Evolutionary conservation across 2,329 filamentous ascomycete genomes (phyloP).

Genomic region (Monosporascus cannonballus): DNA sequence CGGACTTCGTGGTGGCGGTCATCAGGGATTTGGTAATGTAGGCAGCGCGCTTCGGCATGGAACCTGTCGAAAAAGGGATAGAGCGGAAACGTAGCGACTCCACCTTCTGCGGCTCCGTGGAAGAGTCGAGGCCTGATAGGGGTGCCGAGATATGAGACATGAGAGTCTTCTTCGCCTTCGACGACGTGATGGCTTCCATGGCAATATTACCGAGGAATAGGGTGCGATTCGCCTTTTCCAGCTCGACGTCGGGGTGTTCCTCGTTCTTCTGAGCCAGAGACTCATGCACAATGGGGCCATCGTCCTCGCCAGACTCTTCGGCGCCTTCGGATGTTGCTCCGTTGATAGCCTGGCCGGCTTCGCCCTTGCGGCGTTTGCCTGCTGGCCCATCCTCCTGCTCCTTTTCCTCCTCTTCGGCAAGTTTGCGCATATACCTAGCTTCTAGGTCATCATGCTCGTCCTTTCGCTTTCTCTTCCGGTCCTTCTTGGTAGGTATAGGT

Average conservation of each 20-base stretch:
- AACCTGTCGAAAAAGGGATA: conserved; percentile 70
- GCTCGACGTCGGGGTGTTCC: conserved; percentile 44
- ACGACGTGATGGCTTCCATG: conserved; percentile 73
- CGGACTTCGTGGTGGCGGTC: conserved; percentile 84
- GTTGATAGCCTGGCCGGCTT: conserved; percentile 24
- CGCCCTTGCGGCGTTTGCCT: conserved; percentile 48
- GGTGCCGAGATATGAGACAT: conserved; percentile 73
- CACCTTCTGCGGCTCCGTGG: conserved; percentile 59
- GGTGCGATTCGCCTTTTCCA: conserved; percentile 83
- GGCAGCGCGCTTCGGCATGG: conserved; percentile 87
- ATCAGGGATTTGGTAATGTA: conserved; percentile 88
- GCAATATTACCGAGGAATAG: conserved; percentile 93
- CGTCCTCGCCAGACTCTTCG: conserved; percentile 30
- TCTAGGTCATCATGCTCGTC: conserved; percentile 66
- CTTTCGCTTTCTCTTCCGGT: conserved; percentile 61
- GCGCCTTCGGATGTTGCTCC: conserved; percentile 15
- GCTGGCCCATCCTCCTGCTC: conserved; percentile 35
- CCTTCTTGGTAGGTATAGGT: conserved; percentile 37
- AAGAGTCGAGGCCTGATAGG: conserved; percentile 46
- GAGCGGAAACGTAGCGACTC: conserved; percentile 94
- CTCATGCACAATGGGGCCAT: conserved; percentile 47
- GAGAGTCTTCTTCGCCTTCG: conserved; percentile 71
- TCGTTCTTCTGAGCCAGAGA: conserved; percentile 46
- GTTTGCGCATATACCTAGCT: conserved; percentile 60
- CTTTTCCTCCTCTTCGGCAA: conserved; percentile 52